Evolutionary conservation across 169 alveolate species (phyloP).

Genomic region (Theileria parva): DNA sequence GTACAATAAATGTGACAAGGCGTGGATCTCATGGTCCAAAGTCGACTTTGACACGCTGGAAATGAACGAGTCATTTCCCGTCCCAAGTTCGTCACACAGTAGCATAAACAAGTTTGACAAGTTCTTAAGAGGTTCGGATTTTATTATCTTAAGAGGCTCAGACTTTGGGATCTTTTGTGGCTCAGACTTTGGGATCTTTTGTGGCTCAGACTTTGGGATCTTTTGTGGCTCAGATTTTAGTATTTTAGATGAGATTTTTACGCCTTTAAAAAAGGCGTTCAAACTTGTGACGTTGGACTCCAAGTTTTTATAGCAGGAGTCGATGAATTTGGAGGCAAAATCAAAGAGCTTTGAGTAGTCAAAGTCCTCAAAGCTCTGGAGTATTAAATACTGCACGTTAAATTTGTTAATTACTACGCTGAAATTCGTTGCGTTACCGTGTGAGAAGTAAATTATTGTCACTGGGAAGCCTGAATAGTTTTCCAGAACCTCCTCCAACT

Average conservation of each 20-base stretch:
- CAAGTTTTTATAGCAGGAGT: neutral
- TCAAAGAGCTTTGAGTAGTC: neutral
- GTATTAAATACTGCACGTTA: neutral
- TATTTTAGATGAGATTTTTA: neutral
- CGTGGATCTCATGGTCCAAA: conserved; percentile 58
- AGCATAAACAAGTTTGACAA: neutral
- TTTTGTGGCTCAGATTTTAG: too few relatives aligned
- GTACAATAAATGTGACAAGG: conserved; percentile 29
- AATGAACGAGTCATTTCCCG: neutral
- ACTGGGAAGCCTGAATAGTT: neutral
- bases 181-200: too few relatives aligned
- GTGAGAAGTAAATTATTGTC: neutral
- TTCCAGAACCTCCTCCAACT: neutral
- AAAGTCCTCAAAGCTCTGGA: neutral
- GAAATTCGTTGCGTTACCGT: neutral
- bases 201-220: too few relatives aligned
- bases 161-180: too few relatives aligned
- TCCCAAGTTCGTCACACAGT: conserved; percentile 44
- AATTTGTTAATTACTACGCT: neutral
- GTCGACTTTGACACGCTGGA: conserved; percentile 24
- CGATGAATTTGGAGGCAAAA: neutral
- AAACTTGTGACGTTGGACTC: neutral
- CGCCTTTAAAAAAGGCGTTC: neutral
- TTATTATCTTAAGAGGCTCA: too few relatives aligned
- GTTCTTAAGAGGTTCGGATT: neutral